Evolutionary conservation across 345 rosid genomes (phyloP).

Genomic region (Syzygium oleosum): DNA sequence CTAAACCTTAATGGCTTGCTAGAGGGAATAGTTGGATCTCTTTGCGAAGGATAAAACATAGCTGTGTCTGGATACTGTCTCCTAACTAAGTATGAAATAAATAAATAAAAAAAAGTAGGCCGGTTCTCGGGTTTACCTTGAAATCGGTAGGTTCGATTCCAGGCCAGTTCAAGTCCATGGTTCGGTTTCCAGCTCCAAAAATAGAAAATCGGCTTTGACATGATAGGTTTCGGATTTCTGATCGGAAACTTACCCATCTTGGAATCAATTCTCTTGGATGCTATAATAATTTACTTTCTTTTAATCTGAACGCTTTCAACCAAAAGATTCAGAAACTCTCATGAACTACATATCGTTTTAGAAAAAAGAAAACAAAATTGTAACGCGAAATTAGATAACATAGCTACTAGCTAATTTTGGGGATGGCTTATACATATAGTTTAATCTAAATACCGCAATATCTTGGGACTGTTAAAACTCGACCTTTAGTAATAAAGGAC

Average conservation of each 20-base stretch:
- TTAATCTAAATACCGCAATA: too few relatives aligned
- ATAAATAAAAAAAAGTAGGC: too few relatives aligned
- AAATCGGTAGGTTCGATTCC: fast-evolving
- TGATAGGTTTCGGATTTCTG: background rate
- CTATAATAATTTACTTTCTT: background rate
- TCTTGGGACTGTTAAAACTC: background rate
- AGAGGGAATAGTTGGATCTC: too few relatives aligned
- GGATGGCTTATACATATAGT: background rate
- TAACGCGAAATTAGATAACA: too few relatives aligned
- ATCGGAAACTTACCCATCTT: background rate
- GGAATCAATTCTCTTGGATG: background rate
- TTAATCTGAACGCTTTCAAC: background rate
- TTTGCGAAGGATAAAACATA: too few relatives aligned
- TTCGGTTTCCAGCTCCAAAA: background rate
- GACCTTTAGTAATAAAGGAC: background rate
- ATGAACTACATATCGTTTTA: too few relatives aligned
- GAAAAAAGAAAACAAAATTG: too few relatives aligned
- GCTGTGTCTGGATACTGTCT: background rate
- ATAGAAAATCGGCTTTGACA: background rate
- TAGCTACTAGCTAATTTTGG: background rate
- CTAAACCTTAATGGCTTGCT: too few relatives aligned
- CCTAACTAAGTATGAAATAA: background rate
- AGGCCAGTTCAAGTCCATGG: background rate
- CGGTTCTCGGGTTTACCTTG: fast-evolving
- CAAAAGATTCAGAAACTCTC: background rate